A percentile compares a stretch with the other conserved stretches of the same genome.
phyloP scores from a whole-genome alignment of 1,284 basidiomycete genomes.

The Leucoagaricus sp. region DNA sequence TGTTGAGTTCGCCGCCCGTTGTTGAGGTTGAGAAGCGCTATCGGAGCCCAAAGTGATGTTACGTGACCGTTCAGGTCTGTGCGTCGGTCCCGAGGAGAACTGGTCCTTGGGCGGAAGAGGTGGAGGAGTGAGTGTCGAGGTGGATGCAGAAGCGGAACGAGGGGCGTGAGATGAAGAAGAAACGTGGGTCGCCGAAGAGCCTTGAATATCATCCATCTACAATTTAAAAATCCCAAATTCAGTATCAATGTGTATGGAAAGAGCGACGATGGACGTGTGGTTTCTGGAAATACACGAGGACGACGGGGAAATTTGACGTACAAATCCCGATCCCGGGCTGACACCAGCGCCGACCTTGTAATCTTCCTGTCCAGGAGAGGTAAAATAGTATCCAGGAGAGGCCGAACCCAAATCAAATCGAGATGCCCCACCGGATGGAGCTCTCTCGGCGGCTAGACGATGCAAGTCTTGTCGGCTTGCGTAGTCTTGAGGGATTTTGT shows the following conservation, averaged over 20 bases:
- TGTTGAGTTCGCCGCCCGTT: neutral
- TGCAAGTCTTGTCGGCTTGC: conserved; percentile 47
- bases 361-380: neutral
- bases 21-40: conserved; percentile 2
- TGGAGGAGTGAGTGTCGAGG: neutral
- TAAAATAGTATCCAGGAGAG: neutral
- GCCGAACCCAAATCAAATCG: neutral
- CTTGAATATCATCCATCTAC: conserved; percentile 6
- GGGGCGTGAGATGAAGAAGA: conserved; percentile 9
- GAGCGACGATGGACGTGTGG: no score
- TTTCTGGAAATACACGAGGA: neutral
- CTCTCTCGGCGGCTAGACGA: conserved; percentile 31
- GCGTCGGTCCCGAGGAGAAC: neutral
- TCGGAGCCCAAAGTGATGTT: conserved; percentile 5
- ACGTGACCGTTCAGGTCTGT: neutral
- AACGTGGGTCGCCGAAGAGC: conserved; percentile 8
- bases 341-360: neutral
- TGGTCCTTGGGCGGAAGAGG: neutral
- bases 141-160: conserved; percentile 2
- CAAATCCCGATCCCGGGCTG: conserved; percentile 2
- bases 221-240: conserved; percentile 5
- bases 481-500: conserved; percentile 38
- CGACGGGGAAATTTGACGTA: conserved; percentile 4
- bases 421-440: neutral
- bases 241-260: neutral